phyloP scores from a whole-genome alignment of 805 yeast genomes.

The Lipomyces orientalis region DNA sequence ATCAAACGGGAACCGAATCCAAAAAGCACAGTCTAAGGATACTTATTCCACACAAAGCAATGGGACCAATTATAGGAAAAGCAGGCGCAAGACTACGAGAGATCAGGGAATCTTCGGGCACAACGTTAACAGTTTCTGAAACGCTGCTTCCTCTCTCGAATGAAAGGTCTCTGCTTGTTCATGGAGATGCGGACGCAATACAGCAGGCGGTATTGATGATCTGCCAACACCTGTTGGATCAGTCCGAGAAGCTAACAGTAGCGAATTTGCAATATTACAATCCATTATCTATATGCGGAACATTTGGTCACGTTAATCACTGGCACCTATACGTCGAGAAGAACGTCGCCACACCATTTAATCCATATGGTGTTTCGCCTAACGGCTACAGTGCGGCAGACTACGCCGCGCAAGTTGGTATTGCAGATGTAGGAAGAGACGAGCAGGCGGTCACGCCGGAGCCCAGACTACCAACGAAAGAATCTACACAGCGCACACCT shows the following conservation, averaged over 20 bases:
- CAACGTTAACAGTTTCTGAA: slow-evolving; percentile 23
- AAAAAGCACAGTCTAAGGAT: slow-evolving; percentile 17
- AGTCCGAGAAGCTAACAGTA: slow-evolving; percentile 19
- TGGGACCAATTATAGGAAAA: slow-evolving; percentile 27
- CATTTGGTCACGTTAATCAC: slow-evolving; percentile 23
- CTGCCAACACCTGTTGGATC: slow-evolving; percentile 13
- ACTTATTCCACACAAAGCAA: slow-evolving; percentile 27
- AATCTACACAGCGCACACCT: not conserved
- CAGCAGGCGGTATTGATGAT: slow-evolving; percentile 10
- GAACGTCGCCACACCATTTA: slow-evolving; percentile 32
- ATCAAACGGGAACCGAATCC: not conserved
- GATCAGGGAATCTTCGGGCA: slow-evolving; percentile 15
- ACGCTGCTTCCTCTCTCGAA: slow-evolving; percentile 34
- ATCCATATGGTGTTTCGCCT: slow-evolving; percentile 33
- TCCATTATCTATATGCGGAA: slow-evolving; percentile 29
- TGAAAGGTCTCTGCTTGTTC: slow-evolving; percentile 29
- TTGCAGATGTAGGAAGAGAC: not conserved
- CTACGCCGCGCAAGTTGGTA: slow-evolving; percentile 23
- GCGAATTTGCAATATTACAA: slow-evolving; percentile 22
- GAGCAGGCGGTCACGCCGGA: slow-evolving; percentile 10
- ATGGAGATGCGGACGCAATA: slow-evolving; percentile 21
- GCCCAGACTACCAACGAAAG: not conserved
- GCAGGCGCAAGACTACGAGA: slow-evolving; percentile 21
- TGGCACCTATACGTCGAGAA: slow-evolving; percentile 23
- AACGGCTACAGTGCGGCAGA: slow-evolving; percentile 31